Percentiles rank a stretch among this genome's conserved stretches.
Conservation (phyloP, 192 early-diverging fungal species). For the Coemansia sp. region DNA sequence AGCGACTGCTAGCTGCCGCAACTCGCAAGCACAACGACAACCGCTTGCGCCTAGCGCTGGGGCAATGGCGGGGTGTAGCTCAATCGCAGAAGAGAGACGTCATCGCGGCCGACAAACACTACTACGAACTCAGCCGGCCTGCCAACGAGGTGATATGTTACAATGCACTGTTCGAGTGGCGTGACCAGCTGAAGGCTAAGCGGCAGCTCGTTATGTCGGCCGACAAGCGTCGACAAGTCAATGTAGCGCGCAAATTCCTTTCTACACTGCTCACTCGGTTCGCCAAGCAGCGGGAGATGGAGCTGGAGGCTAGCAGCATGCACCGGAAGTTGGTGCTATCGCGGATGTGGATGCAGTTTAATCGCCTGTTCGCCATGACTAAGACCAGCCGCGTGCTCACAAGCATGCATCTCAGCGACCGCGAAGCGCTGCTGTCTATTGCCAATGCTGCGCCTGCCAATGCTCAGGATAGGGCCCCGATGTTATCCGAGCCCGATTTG, state of each 20-base stretch:
- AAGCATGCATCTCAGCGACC: not conserved
- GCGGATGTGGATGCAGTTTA: slow-evolving; percentile 10
- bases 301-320: not conserved
- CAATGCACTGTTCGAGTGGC: slow-evolving; percentile 1
- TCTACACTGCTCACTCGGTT: not conserved
- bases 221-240: not conserved
- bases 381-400: not conserved
- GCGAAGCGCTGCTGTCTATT: not conserved
- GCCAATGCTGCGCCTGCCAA: not conserved
- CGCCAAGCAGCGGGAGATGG: not conserved
- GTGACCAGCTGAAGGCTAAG: not conserved
- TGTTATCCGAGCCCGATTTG: not conserved
- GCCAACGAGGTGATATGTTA: slow-evolving; percentile 2
- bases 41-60: not conserved
- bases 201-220: slow-evolving; percentile 14
- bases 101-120: slow-evolving; percentile 7
- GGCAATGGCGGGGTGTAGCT: slow-evolving; percentile 6
- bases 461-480: not conserved
- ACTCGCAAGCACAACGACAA: not conserved
- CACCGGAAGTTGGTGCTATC: not conserved
- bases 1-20: not conserved
- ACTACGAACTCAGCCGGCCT: not conserved
- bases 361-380: not conserved
- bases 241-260: not conserved
- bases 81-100: not conserved